These are phyloP conservation scores for Calonectria hawksworthii DNA, from an alignment of 2,329 filamentous ascomycete genomes.

Conservation along the genomic window DNA sequence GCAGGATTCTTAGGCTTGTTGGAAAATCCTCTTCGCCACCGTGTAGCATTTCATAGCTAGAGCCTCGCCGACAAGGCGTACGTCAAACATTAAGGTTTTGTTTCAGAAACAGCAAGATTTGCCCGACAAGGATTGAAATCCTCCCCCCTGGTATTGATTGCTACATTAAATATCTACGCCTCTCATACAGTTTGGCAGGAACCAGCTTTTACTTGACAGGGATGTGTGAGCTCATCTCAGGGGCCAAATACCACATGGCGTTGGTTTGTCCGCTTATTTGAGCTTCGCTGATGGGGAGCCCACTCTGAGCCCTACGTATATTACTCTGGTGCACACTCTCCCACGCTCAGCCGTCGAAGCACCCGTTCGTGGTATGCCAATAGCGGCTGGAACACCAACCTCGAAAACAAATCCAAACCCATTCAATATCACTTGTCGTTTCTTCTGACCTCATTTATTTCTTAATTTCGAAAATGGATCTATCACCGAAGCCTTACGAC, in stretches of 20 bases:
- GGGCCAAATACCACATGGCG: neutral
- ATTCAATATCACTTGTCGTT: neutral
- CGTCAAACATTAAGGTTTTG: neutral
- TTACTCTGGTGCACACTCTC: neutral
- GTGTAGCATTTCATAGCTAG: neutral
- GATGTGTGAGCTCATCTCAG: neutral
- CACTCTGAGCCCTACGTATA: neutral
- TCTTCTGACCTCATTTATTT: neutral
- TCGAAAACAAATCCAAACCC: neutral
- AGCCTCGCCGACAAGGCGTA: neutral
- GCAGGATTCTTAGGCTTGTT: neutral
- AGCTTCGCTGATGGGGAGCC: too few relatives aligned
- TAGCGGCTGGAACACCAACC: neutral
- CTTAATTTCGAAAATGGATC: neutral
- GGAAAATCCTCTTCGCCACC: neutral
- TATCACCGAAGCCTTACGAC: neutral
- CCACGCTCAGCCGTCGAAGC: neutral
- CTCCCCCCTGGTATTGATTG: neutral
- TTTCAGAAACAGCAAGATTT: constrained; percentile 5
- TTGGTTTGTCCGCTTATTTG: too few relatives aligned
- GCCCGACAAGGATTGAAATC: neutral
- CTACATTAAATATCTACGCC: neutral
- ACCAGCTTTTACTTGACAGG: neutral
- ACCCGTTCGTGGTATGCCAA: neutral
- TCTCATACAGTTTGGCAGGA: too few relatives aligned